Evolutionary conservation across 1,284 basidiomycete species (phyloP), one percentile per base, ranked within the genome.

Genomic region (Ceratorhiza oryzae-sativae): DNA sequence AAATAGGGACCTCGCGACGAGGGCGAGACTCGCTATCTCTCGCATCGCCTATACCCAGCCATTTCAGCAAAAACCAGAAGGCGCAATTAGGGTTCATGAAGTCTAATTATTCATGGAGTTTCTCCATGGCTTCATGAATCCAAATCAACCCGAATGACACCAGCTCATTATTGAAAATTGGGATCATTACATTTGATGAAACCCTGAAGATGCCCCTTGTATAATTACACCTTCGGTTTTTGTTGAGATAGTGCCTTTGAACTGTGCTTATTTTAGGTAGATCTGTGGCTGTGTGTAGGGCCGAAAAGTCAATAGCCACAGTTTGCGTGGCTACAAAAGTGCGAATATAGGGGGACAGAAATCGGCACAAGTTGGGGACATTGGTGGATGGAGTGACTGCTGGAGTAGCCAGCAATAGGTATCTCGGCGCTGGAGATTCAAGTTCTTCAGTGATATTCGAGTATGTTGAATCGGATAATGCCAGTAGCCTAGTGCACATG

Each of bases 241-340:
- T n/a, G n/a, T n/a, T n/a, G n/a, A n/a, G n/a, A n/a, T n/a, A n/a
- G n/a, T n/a, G 20, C 10, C 20, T 48, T 48, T 48, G 36, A 45
- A 8, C 10, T 45, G 6, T 45, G 42, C 6, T 10, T 45, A 9
- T 8, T 45, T 45, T 45, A 12, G 42, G 42, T 3, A 45, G 6
- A 45, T 45, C 6, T 30, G 53, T 56, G 53, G 53, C 53, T 56
- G 53, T 56, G 53, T 18, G 3, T 15, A 39, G 51, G 5, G 5
- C 18, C 5, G 32, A 36, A 39, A 56, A 39, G 34, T n/a, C 18
- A 56, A 56, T 56, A 39, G 53, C 53, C 53, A 56, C 32, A 56
- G 8, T 36, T 18, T 5, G 30, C 32, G 53, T 56, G 53, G 53
- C 53, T 56, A 56, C 15, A 4, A 30, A 12, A 12, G 27, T 1